Evolutionary conservation across 1,284 basidiomycete genomes (phyloP).

Genomic region (Melanopsichium pennsylvanicum): DNA sequence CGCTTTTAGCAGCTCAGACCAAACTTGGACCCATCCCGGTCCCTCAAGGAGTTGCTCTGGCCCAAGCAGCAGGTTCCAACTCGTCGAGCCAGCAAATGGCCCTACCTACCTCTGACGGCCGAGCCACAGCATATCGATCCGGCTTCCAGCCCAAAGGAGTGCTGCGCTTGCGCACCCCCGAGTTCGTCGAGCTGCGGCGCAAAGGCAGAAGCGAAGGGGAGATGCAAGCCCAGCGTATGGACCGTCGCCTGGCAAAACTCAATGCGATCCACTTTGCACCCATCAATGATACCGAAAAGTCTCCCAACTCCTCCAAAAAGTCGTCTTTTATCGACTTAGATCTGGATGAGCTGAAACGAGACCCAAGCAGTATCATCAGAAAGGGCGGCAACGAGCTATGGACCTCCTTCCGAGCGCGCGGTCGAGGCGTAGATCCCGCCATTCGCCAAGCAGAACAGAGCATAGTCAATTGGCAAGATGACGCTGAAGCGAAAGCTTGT

Average conservation of each 20-base stretch:
- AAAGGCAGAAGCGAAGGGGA: slow-evolving; percentile 36
- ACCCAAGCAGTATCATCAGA: slow-evolving; percentile 28
- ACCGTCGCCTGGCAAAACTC: slow-evolving; percentile 56
- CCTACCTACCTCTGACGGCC: slow-evolving; percentile 9
- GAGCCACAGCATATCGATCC: slow-evolving; percentile 40
- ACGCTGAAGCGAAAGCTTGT: slow-evolving; percentile 78
- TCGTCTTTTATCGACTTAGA: slow-evolving; percentile 35
- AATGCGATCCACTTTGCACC: slow-evolving; percentile 49
- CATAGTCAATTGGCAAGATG: slow-evolving; percentile 95
- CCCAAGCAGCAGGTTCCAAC: slow-evolving; percentile 20
- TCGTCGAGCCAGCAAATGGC: not conserved
- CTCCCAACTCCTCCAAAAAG: slow-evolving; percentile 10
- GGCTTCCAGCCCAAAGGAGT: slow-evolving; percentile 60
- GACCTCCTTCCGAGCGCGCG: slow-evolving; percentile 38
- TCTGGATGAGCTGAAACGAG: slow-evolving; percentile 39
- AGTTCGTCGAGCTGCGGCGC: slow-evolving; percentile 35
- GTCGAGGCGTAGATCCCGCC: slow-evolving; percentile 36
- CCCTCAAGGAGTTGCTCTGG: slow-evolving; percentile 44
- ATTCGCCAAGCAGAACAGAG: slow-evolving; percentile 74
- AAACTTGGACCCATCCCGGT: slow-evolving; percentile 41
- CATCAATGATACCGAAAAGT: slow-evolving; percentile 12
- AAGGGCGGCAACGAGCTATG: slow-evolving; percentile 44
- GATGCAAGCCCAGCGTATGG: slow-evolving; percentile 58
- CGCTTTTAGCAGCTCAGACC: slow-evolving; percentile 41
- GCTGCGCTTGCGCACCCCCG: slow-evolving; percentile 41